Evolutionary conservation across 129 eudicot genomes (phyloP).

Genomic region (Escallonia herrerae): DNA sequence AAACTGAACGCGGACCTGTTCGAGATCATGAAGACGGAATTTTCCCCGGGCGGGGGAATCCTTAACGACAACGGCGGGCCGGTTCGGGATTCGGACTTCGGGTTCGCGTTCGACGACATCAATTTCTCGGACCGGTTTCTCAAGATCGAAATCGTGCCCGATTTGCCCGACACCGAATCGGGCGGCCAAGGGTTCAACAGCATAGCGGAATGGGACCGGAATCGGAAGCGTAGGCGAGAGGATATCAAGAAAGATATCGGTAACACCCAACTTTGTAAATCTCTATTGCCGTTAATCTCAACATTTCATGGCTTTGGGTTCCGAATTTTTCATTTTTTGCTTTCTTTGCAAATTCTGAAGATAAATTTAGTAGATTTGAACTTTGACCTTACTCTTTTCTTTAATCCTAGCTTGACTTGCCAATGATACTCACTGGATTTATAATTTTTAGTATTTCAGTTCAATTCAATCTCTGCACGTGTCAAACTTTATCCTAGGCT

Average conservation of each 20-base stretch:
- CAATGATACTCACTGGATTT: no score
- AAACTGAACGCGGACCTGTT: constrained; percentile 16
- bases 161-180: constrained; percentile 15
- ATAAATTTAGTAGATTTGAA: no score
- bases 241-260: constrained; percentile 43
- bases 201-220: constrained; percentile 44
- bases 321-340: background rate
- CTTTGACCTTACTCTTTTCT: no score
- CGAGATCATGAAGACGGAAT: constrained; percentile 22
- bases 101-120: constrained; percentile 66
- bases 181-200: constrained; percentile 22
- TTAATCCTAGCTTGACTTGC: no score
- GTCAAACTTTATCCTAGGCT: no score
- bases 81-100: constrained; percentile 34
- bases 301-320: background rate
- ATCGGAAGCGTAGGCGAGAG: constrained; percentile 66
- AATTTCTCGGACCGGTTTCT: constrained; percentile 77
- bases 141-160: constrained; percentile 54
- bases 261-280: background rate
- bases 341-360: no score
- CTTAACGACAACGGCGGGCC: background rate
- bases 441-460: no score
- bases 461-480: no score
- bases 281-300: no score
- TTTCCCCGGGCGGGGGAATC: constrained; percentile 8